Conservation (phyloP, 345 rosid species). For the Orychophragmus violaceus region DNA sequence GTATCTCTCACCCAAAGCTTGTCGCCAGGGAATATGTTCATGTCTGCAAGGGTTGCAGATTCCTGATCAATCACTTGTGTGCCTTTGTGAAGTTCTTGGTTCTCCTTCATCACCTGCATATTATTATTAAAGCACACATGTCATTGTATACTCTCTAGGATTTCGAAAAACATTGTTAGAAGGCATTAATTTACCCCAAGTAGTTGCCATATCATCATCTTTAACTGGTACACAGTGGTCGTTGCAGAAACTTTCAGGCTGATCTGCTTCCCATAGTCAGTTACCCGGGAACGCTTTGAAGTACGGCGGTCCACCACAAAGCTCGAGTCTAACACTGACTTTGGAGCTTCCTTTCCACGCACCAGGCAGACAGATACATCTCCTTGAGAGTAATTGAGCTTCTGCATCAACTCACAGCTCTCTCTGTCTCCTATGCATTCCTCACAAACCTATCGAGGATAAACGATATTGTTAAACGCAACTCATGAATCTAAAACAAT, state of each 20-base stretch:
- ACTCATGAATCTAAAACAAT: neutral
- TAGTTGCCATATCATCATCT: conserved; percentile 99
- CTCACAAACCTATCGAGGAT: conserved; percentile 60
- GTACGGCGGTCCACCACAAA: conserved; percentile 72
- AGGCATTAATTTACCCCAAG: conserved; percentile 88
- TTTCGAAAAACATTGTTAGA: neutral
- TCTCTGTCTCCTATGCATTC: conserved; percentile 94
- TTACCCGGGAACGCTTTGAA: conserved; percentile 82
- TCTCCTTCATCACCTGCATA: conserved; percentile 89
- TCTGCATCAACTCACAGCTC: conserved; percentile 81
- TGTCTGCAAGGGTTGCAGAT: conserved; percentile 90
- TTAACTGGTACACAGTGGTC: conserved; percentile 79
- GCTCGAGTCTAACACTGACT: conserved; percentile 55
- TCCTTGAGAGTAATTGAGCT: conserved; percentile 69
- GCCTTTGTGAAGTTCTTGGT: conserved; percentile 90
- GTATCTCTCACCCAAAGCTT: conserved; percentile 97
- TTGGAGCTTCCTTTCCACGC: conserved; percentile 94
- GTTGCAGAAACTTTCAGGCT: conserved; percentile 85
- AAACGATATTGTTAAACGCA: neutral
- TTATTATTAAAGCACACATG: neutral
- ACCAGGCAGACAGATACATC: conserved; percentile 71
- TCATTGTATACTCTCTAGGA: neutral
- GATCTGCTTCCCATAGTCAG: conserved; percentile 62
- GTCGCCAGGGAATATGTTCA: conserved; percentile 92
- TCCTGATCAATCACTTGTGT: conserved; percentile 68